Evolutionary conservation across 2,329 filamentous ascomycete species (phyloP), one percentile per base, ranked within the genome.

Genomic region (Exophiala mesophila): DNA sequence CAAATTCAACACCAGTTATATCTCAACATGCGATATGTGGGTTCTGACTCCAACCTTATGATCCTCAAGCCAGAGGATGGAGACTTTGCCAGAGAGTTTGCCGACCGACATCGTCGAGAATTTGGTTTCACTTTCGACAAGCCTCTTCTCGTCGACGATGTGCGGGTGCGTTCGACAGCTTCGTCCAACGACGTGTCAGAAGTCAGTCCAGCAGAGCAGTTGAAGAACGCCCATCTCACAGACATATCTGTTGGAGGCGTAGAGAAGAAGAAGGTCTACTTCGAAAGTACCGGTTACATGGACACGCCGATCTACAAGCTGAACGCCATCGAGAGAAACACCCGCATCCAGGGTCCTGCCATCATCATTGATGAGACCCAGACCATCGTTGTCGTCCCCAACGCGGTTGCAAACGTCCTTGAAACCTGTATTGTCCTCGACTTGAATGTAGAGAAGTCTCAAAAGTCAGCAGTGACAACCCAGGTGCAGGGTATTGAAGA

Each of bases 91-190:
- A 77, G 82, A 49, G 86, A 86, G 0, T 96, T 97, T 59, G 72
- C 90, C 26, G 80, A 81, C 55, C 85, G 94, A 52, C 90, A 96
- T 60, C 82, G 86, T 36, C 85, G 90, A 57, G 89, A 96, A 57
- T 96, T 96, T 59, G 88, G 88, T 0, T 96, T 96, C 59, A 92
- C 86, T 1, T 70, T 92, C 3, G 86, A 94, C 39, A 75, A 88
- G 37, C 83, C 94, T 41, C 84, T 95, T 35, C 85, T 95, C 24
- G 77, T 96, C 2, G 89, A 95, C 47, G 89, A 95, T 59, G 85
- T 96, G 3, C 80, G 89, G 36, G 86, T 90, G 3, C 78, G 90
- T 84, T 85, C 3, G 77, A 81, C 26, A 80, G 80, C 2, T 69
- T 71, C 12, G 68, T 82, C 4, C 82, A 78, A 77, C n/a, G 24